Base-by-base conservation (phyloP, 2,329 filamentous ascomycete genomes). In the Cladophialophora psammophila region DNA sequence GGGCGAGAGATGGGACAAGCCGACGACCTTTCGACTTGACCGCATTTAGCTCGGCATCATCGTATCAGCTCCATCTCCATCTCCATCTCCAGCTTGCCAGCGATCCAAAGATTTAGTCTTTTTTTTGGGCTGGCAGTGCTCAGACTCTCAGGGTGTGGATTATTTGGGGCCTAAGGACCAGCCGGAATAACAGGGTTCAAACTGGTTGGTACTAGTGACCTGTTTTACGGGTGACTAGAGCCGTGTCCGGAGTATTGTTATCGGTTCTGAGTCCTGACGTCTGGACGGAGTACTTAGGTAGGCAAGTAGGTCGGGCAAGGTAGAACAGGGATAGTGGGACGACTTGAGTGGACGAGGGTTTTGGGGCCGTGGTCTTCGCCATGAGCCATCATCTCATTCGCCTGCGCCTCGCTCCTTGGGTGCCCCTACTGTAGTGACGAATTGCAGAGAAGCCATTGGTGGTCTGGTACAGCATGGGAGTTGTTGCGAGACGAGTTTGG, bases 11-110 rank as follows among this genome's bases (percentile, higher is more conserved):
- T 18, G 31, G 31, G 55, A 38, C 35, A 34, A 26, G 53, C 61
- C 32, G 32, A 18, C 53, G 36, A 26, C 26, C 26, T 26, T 26
- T 26, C 26, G 26, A 59, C 62, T 34, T 60, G 62, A 64, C 62
- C 54, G 62, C 42, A 59, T 55, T 57, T 48, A 65, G 63, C 63
- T 65, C 63, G 56, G 63, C 54, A 38, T 64, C 54, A 59, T 54
- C 38, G 63, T 58, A 64, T 58, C 63, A 57, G 57, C 55, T n/a
- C 26, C 26, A 26, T 26, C 26, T 26, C 26, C 26, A 26, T 26
- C 26, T 26, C 3, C 26, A 26, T 26, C 26, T 26, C 26, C 26
- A 26, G 26, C 26, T 26, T 53, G 18, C 50, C 58, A 60, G n/a
- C 45, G 45, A 50, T 50, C 45, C 45, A 20, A 53, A 61, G 36